Percentiles rank a stretch among this genome's conserved stretches.
Evolutionary conservation across 176 grass and related monocot species (phyloP).

Genomic region (Musa acuminata): DNA sequence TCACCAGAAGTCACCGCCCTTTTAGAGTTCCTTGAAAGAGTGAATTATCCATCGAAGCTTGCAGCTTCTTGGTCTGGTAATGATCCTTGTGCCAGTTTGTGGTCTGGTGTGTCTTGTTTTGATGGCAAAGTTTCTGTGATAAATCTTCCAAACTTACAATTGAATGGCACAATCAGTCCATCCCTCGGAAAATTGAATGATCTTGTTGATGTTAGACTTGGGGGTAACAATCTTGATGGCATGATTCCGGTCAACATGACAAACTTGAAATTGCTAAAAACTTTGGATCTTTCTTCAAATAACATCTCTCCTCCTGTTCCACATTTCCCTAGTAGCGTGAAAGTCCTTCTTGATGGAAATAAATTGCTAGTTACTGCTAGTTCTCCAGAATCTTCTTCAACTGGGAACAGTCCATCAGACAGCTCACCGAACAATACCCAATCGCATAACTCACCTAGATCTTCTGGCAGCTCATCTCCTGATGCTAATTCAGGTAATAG

Average conservation of each 20-base stretch:
- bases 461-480: neutral
- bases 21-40: constrained; percentile 36
- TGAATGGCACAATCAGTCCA: constrained; percentile 62
- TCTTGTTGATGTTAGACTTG: constrained; percentile 36
- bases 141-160: constrained; percentile 34
- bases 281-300: constrained; percentile 57
- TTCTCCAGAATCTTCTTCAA: constrained; percentile 5
- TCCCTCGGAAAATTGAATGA: constrained; percentile 38
- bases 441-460: too few species aligned
- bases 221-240: constrained; percentile 48
- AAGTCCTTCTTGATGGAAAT: constrained; percentile 38
- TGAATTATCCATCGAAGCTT: constrained; percentile 28
- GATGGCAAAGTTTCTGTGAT: constrained; percentile 33
- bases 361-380: constrained; percentile 17
- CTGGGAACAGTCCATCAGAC: too few species aligned
- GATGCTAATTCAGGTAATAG: neutral
- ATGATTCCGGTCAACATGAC: constrained; percentile 48
- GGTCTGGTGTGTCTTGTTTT: constrained; percentile 53
- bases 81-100: constrained; percentile 35
- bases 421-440: neutral
- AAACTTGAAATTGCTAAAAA: constrained; percentile 33
- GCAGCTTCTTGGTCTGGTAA: constrained; percentile 38
- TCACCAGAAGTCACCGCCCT: constrained; percentile 41
- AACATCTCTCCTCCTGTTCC: constrained; percentile 53
- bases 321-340: constrained; percentile 27